Conservation (phyloP, 208 protist species). For the Cochliopodium minus region DNA sequence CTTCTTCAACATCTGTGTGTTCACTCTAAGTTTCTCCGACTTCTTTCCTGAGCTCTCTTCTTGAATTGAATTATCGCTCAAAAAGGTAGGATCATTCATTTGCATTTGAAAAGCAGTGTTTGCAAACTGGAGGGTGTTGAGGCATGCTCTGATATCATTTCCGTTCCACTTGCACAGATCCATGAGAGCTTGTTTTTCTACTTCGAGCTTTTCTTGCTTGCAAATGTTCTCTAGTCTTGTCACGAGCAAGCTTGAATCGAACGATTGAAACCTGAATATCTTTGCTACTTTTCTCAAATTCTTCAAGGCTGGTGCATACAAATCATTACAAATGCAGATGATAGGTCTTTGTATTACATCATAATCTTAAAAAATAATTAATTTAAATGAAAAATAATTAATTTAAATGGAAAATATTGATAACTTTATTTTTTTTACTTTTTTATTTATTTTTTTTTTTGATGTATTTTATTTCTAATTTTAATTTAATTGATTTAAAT, state of each 20-base stretch:
- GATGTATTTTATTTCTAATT: background rate
- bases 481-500: no score
- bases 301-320: background rate
- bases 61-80: no score
- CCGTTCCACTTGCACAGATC: background rate
- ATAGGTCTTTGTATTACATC: background rate
- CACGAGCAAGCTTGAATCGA: background rate
- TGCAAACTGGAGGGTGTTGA: constrained; percentile 7
- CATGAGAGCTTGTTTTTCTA: background rate
- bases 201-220: background rate
- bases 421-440: background rate
- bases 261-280: background rate
- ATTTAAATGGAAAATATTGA: no score
- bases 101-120: no score
- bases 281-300: background rate
- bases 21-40: no score
- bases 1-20: no score
- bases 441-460: background rate
- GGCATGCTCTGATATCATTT: constrained; percentile 1
- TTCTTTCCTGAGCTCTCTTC: no score
- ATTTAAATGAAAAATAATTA: no score
- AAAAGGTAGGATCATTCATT: no score
- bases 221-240: background rate
- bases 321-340: constrained; percentile 9
- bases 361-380: no score